phyloP scores from a whole-genome alignment of 1,284 basidiomycete genomes.

The Malassezia vespertilionis region DNA sequence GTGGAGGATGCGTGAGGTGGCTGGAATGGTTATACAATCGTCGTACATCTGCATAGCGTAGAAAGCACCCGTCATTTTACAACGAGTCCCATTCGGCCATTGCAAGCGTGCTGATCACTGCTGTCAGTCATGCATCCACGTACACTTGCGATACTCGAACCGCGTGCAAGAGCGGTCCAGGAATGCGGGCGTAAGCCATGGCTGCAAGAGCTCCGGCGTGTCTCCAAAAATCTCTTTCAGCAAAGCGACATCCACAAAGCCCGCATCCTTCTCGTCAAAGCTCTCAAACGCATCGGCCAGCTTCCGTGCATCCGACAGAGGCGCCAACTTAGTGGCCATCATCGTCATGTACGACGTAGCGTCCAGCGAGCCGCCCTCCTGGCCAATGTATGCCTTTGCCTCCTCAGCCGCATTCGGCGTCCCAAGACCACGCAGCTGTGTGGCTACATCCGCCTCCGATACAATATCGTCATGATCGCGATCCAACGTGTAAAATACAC shows the following conservation, averaged over 20 bases:
- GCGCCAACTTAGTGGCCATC: conserved; percentile 36
- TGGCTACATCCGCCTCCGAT: conserved; percentile 34
- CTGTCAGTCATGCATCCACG: conserved; percentile 9
- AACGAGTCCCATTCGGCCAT: conserved; percentile 11
- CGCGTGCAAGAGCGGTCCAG: conserved; percentile 33
- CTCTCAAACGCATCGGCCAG: conserved; percentile 44
- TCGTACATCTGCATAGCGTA: not conserved
- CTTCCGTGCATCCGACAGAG: conserved; percentile 33
- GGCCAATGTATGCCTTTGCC: conserved; percentile 17
- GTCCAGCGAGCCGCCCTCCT: conserved; percentile 21
- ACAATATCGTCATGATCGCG: conserved; percentile 47
- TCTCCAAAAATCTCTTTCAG: conserved; percentile 37
- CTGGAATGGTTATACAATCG: not conserved
- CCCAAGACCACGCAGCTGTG: conserved; percentile 43
- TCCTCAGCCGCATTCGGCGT: conserved; percentile 11
- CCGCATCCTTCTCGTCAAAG: conserved; percentile 44
- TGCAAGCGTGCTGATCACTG: conserved; percentile 8
- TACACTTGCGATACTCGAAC: conserved; percentile 45
- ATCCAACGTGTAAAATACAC: conserved; percentile 49
- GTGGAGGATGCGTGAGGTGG: conserved; percentile 15
- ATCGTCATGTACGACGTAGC: conserved; percentile 45
- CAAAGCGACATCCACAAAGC: conserved; percentile 30
- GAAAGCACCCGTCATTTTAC: too few relatives aligned
- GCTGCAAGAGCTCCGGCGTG: conserved; percentile 20
- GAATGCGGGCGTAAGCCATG: conserved; percentile 21